Evolutionary conservation across 306 rosid genomes (phyloP).

Genomic region (Dryas drummondii): DNA sequence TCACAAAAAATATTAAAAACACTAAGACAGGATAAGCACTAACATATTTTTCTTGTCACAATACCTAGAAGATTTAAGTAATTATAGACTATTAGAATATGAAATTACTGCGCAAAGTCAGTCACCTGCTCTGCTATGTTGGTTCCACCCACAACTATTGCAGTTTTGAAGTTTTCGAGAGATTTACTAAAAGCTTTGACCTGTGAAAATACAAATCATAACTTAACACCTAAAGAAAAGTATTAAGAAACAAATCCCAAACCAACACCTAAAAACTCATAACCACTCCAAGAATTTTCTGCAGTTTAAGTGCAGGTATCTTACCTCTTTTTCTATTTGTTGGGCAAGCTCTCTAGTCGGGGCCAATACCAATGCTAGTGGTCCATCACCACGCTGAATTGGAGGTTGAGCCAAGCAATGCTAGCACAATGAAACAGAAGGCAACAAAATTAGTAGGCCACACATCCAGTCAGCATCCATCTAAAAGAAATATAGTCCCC

Average conservation of each 20-base stretch:
- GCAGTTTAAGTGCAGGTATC: conserved; percentile 14
- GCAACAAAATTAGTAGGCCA: conserved; percentile 10
- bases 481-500: conserved; percentile 16
- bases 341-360: conserved; percentile 96
- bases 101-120: conserved; percentile 15
- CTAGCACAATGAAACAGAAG: conserved; percentile 31
- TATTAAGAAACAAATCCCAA: conserved; percentile 1
- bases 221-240: conserved; percentile 6
- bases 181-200: conserved; percentile 87
- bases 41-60: not conserved
- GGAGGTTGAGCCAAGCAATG: conserved; percentile 83
- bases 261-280: conserved; percentile 3
- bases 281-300: conserved; percentile 1
- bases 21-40: conserved; percentile 11
- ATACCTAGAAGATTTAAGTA: conserved; percentile 17
- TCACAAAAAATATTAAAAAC: conserved; percentile 9
- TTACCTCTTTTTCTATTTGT: conserved; percentile 88
- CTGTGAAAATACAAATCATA: conserved; percentile 44
- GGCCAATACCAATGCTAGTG: conserved; percentile 78
- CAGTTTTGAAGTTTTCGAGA: conserved; percentile 67
- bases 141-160: conserved; percentile 88
- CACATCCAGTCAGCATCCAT: not conserved
- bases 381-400: conserved; percentile 71
- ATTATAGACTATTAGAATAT: not conserved
- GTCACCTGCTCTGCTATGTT: conserved; percentile 80